Base-by-base conservation (phyloP, 345 rosid species). In the Syzygium aqueum region DNA sequence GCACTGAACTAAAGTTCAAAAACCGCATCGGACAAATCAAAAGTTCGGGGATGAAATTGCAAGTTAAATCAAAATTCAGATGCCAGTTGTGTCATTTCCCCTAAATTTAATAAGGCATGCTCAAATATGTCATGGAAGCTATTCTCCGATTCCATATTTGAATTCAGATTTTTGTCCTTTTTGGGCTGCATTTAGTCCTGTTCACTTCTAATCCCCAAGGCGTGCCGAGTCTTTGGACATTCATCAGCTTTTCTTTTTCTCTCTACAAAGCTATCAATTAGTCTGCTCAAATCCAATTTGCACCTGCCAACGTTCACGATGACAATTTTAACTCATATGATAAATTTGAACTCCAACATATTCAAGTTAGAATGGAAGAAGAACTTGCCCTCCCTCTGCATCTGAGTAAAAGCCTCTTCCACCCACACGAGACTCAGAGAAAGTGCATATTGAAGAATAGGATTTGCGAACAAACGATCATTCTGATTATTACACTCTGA, bases 1-100 rank as follows among this genome's bases (percentile, higher is more conserved):
- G 3, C 3, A 43, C 3, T 6, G 46, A 7, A 43, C 46, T 43
- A 43, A 59, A 59, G 0, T 37, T 73, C 11, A 9, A 0, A 19
- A 0, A 21, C 11, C 13, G 1, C 25, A 8, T 33, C 1, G 7
- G 0, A 33, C 0, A 0, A 30, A 67, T 67, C 17, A 17, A 33
- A 67, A 67, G 0, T 17, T 33, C 3, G 6, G 3, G 5, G 0
- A 67, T 17, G 11, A 30, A 2, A 5, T 30, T 8, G 3, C 1
- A 17, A 0, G 0, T 2, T 10, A 2, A 8, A 13, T 8, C 9
- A 33, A 37, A 37, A 3, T 37, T 73, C 9, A 19, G 2, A 1
- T 37, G 5, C 3, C 8, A 37, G 19, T 33, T 30, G 11, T 8
- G 5, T 10, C 3, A 19, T 73, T 73, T 19, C 13, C 8, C 80